Conservation (phyloP, 2,329 filamentous ascomycete species). For the Aschersonia sp. region DNA sequence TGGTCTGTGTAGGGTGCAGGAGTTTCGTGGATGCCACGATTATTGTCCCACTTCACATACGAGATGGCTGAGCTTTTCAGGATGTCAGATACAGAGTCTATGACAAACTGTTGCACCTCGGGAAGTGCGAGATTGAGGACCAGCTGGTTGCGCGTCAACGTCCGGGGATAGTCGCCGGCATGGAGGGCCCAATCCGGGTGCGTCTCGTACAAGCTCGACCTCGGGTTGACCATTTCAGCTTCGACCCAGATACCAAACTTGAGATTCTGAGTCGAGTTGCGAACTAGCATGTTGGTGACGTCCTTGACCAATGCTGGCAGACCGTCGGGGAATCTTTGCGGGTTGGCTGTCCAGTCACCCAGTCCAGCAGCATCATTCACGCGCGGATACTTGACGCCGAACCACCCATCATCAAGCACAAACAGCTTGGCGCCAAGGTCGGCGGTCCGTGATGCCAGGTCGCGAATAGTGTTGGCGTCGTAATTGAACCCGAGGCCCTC, state of each 20-base stretch:
- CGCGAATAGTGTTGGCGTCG: constrained; percentile 39
- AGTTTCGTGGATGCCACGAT: constrained; percentile 48
- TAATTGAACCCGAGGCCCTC: constrained; percentile 46
- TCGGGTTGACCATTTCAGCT: constrained; percentile 53
- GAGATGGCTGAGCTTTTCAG: constrained; percentile 37
- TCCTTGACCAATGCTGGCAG: constrained; percentile 34
- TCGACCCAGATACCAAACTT: constrained; percentile 54
- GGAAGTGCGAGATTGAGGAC: constrained; percentile 46
- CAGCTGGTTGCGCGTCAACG: constrained; percentile 40
- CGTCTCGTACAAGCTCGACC: constrained; percentile 43
- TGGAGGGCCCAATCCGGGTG: constrained; percentile 53
- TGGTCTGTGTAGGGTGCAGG: constrained; percentile 38
- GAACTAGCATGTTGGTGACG: constrained; percentile 32
- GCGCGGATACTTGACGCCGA: constrained; percentile 44
- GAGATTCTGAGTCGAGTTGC: constrained; percentile 31
- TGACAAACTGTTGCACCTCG: constrained; percentile 50
- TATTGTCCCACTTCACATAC: constrained; percentile 58
- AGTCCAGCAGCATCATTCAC: constrained; percentile 41
- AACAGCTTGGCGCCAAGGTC: constrained; percentile 47
- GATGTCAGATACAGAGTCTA: constrained; percentile 36
- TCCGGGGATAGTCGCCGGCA: constrained; percentile 40
- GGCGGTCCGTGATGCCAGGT: constrained; percentile 40
- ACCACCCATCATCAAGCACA: constrained; percentile 55
- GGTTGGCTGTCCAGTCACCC: constrained; percentile 49
- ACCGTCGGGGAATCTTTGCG: constrained; percentile 42